A percentile compares a stretch with the other conserved stretches of the same genome.
Evolutionary conservation across 2,329 filamentous ascomycete species (phyloP).

Genomic region (Alternaria alternata): DNA sequence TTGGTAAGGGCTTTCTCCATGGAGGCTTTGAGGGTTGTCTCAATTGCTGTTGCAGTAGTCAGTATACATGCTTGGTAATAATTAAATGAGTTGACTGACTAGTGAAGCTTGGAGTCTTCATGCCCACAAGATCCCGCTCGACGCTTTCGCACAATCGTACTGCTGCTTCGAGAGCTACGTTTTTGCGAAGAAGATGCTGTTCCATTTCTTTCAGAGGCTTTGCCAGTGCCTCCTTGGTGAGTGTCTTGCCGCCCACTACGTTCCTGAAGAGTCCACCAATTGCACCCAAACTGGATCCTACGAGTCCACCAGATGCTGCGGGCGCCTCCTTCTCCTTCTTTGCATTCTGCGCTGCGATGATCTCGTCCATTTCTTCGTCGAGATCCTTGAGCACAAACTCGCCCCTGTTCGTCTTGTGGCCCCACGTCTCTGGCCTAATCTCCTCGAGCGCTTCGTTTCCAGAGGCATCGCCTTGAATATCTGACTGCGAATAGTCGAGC

Average conservation of each 20-base stretch:
- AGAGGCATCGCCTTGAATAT: constrained; percentile 57
- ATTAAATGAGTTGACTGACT: constrained; percentile 53
- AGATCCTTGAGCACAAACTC: constrained; percentile 94
- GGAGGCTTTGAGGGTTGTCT: constrained; percentile 80
- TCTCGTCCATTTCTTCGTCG: constrained; percentile 90
- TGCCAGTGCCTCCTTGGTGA: constrained; percentile 87
- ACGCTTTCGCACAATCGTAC: constrained; percentile 90
- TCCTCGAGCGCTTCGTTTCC: constrained; percentile 72
- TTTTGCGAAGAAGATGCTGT: constrained; percentile 92
- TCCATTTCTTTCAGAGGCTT: constrained; percentile 97
- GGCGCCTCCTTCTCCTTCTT: constrained; percentile 49
- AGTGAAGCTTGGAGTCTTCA: constrained; percentile 92
- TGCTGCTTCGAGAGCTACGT: constrained; percentile 93
- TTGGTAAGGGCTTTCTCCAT: constrained; percentile 94
- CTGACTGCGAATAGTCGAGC: constrained; percentile 85
- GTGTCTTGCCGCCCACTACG: constrained; percentile 90
- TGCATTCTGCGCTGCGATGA: constrained; percentile 80
- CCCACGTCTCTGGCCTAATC: constrained; percentile 83
- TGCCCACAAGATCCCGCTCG: constrained; percentile 85
- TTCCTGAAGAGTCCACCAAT: constrained; percentile 92
- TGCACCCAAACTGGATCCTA: constrained; percentile 81
- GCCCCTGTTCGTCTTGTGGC: constrained; percentile 82
- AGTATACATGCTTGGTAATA: constrained; percentile 10
- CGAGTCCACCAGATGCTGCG: constrained; percentile 64
- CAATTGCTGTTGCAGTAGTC: constrained; percentile 64